phyloP scores from a whole-genome alignment of 306 rosid genomes.

The Glycyrrhiza uralensis region DNA sequence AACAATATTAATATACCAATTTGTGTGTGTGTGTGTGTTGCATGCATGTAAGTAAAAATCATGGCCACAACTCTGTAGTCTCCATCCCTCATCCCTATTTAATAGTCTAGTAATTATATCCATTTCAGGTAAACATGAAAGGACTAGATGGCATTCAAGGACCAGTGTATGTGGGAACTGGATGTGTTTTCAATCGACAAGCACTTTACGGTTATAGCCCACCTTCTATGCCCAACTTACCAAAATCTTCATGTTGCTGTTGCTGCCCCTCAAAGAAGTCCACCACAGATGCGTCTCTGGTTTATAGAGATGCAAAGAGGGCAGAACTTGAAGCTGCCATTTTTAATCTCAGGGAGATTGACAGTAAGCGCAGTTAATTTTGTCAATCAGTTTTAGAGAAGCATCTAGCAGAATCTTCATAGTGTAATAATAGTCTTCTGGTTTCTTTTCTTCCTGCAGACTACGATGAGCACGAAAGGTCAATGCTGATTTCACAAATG shows the following conservation, averaged over 20 bases:
- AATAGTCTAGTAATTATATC: conserved; percentile 17
- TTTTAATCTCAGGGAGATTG: conserved; percentile 76
- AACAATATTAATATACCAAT: not conserved
- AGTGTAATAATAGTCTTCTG: conserved; percentile 14
- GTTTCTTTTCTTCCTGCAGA: conserved; percentile 46
- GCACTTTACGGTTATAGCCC: conserved; percentile 98
- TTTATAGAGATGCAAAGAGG: conserved; percentile 66
- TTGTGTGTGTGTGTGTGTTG: not conserved
- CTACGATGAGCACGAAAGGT: conserved; percentile 85
- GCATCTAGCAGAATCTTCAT: conserved; percentile 11
- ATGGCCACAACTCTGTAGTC: not conserved
- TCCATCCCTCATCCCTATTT: not conserved
- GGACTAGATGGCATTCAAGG: conserved; percentile 99
- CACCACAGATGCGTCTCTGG: conserved; percentile 45
- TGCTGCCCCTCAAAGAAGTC: conserved; percentile 80
- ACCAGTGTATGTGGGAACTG: conserved; percentile 96
- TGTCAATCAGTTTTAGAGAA: conserved; percentile 15
- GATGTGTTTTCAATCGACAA: conserved; percentile 89
- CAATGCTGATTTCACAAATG: conserved; percentile 83
- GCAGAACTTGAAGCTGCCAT: conserved; percentile 85
- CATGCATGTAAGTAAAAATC: conserved; percentile 3
- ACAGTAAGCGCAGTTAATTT: conserved; percentile 49
- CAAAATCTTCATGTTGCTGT: conserved; percentile 66
- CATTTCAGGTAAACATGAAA: conserved; percentile 92
- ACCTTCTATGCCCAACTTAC: conserved; percentile 62